Evolutionary conservation across 106 monocot species (phyloP), one percentile per base, ranked within the genome.

Genomic region (Posidonia australis): DNA sequence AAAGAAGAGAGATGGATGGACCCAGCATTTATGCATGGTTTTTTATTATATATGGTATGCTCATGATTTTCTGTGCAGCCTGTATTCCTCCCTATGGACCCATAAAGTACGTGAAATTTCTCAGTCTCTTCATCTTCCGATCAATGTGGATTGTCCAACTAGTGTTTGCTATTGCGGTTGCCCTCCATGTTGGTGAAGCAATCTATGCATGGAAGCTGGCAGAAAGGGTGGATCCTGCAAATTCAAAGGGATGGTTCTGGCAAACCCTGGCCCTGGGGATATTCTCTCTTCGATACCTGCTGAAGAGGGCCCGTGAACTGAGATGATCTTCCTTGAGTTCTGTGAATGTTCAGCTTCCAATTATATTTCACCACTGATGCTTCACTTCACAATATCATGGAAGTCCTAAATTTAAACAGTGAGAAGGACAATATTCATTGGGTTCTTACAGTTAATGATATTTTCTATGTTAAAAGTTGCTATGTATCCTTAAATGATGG

Each of bases 181-280:
- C 69, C 46, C 2, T 62, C 10, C 98, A 98, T 75, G 48, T 81
- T 31, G 83, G 77, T 14, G 98, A 98, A 70, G 91, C 66, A 44
- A 17, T 81, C 28, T 98, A 98, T 65, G 91, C 91, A 2, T 91
- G 80, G 85, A 68, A 67, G 59, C 72, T 85, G 36, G 51, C 98
- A 0, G 88, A 69, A 69, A 82, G 64, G 49, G 73, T 91, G 5
- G 91, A 98, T 67, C 87, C 91, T 10, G 31, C 26, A 58, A 98
- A 98, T 63, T 65, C 85, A 17, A 71, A 45, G 36, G 85, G 81
- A 23, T 98, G 98, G 98, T 91, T 98, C 49, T 88, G 87, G 91
- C 98, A 98, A 70, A 98, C 98, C 1, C 0, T 77, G 5, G 60
- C 58, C 1, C 81, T 98, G 21, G 98, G 98, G 13, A 24, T 81